Base-by-base conservation (phyloP, 768 basidiomycete species). In the Leccinellum rugosiceps region DNA sequence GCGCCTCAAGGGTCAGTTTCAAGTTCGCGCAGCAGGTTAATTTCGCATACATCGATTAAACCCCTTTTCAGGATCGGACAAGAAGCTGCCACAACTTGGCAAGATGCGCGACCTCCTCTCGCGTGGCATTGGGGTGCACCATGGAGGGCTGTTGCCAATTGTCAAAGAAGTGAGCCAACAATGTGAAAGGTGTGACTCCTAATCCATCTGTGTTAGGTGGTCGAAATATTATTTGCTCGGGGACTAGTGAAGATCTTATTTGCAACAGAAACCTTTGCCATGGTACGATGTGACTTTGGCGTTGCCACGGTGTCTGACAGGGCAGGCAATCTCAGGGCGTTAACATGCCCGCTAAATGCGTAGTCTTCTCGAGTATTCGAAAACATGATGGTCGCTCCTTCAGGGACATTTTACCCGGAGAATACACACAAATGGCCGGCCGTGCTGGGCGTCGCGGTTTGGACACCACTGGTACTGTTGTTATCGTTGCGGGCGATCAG, bases 381-480 rank as follows among this genome's bases (percentile, higher is more conserved):
- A 99, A 99, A 69, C 96, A 98, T 68, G 97, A 99, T 63, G 97
- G 97, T 5, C 83, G 86, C 28, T 87, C 76, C 63, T 99, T 99
- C 79, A 84, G 97, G 58, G 92, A 94, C 41, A 87, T 96, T 32
- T 73, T 92, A 1, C 88, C 93, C 25, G 94, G 92, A 41, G 94
- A 94, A 74, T 98, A 98, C 68, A 99, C 96, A 0, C 97, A 99
- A 67, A 99, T 99, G 97, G 95, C 97, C 8, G 97, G 97, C 6
- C 88, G 97, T 63, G 97, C 97, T 15, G 97, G 97, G 23, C 87
- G 97, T 32, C 88, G 97, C 70, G 97, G 97, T 11, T 77, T 99
- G 28, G 97, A 99, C 69, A 77, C 88, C 5, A 98, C 94, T 0
- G 97, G 97, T 35, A 97, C 95, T 0, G 97, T 99, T 10, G 87